These are phyloP conservation scores for Cyclotella kingstonii DNA, from an alignment of 108 stramenopile species.

Conservation along the genomic window DNA sequence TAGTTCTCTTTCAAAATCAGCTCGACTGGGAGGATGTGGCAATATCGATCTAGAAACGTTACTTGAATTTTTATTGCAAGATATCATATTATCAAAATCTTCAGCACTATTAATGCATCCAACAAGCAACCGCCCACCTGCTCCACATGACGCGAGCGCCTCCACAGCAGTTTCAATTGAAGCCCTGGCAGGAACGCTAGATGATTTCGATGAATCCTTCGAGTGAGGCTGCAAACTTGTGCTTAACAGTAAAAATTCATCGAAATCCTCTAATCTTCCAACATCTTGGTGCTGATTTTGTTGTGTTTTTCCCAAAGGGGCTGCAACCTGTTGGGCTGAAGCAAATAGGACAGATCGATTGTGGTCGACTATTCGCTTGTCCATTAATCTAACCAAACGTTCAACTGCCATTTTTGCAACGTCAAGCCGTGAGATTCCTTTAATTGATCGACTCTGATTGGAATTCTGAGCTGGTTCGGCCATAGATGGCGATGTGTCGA, in stretches of 20 bases:
- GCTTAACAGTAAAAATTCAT: conserved; percentile 63
- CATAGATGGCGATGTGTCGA: conserved; percentile 83
- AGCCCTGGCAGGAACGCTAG: conserved; percentile 7
- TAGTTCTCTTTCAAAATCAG: conserved; percentile 71
- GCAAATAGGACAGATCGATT: conserved; percentile 44
- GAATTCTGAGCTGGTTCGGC: conserved; percentile 27
- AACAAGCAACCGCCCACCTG: conserved; percentile 70
- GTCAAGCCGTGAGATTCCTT: conserved; percentile 65
- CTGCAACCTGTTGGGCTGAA: conserved; percentile 34
- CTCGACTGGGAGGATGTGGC: conserved; percentile 34
- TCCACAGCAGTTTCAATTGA: conserved; percentile 14
- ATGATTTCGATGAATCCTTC: conserved; percentile 22
- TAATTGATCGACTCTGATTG: conserved; percentile 15
- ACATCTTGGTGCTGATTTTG: conserved; percentile 48
- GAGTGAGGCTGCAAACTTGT: conserved; percentile 59
- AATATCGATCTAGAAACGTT: conserved; percentile 13
- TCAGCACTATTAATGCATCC: conserved; percentile 49
- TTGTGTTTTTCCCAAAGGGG: conserved; percentile 19
- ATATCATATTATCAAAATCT: neutral
- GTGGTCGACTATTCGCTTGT: conserved; percentile 63
- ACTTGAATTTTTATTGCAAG: neutral
- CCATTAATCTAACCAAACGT: conserved; percentile 52
- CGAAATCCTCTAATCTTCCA: conserved; percentile 51
- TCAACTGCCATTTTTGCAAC: conserved; percentile 80
- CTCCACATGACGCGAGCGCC: conserved; percentile 56